Evolutionary conservation across 2,329 filamentous ascomycete species (phyloP), one percentile per base, ranked within the genome.

Genomic region (Hortaea sp.): DNA sequence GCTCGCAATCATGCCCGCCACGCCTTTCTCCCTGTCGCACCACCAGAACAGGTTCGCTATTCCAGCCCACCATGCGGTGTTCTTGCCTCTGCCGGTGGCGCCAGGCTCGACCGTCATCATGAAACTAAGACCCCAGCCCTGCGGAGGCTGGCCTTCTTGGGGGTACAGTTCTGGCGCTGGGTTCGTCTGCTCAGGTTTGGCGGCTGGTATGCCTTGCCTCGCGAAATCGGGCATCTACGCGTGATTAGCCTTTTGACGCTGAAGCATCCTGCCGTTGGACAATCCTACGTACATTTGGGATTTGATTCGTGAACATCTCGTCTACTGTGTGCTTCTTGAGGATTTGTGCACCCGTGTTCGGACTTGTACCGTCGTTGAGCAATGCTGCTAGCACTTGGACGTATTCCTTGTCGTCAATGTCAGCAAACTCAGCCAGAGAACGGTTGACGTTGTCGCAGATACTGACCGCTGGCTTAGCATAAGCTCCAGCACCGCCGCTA

Each of bases 341-440:
- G 30, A 86, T 72, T 43, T 69, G 67, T 0, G 61, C 59, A 1
- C 74, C 73, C 0, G 78, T 84, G 0, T 55, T 68, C 0, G 82
- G 77, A 31, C 73, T 79, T 0, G 67, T 75, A 40, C 83, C 82
- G 49, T 81, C 66, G 57, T 86, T 86, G 28, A 85, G 65, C 1
- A 87, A 65, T 0, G 73, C 70, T 0, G 78, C 71, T 3, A 86
- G 69, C 20, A 85, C 71, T 77, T 78, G 72, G 46, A 69, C 69
- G 54, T 82, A 85, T 40, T 85, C 79, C 32, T 35, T 2, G 20
- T 20, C 20, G 20, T 20, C 20, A 20, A 20, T 20, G 20, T 20
- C 20, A 20, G 20, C 20, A 20, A 20, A 20, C 20, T 20, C 20
- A 20, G 20, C 20, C 20, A 20, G 20, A 20, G 20, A 20, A 20